phyloP scores from a whole-genome alignment of 768 basidiomycete species.

The Postia placenta region DNA sequence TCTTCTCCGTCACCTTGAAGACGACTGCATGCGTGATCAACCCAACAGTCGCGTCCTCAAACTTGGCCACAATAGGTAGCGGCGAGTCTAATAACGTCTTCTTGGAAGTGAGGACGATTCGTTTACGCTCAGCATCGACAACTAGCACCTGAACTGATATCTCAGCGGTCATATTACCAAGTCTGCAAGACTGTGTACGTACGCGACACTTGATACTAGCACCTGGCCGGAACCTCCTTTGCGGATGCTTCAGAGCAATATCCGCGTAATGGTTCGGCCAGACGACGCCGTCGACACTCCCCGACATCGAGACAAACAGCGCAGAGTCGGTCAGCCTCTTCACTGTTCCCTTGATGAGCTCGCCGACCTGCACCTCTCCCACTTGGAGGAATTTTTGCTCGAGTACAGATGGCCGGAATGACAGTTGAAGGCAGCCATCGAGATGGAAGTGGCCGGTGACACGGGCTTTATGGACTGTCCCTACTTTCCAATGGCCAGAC shows the following conservation, averaged over 20 bases:
- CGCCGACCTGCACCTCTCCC: slow-evolving; percentile 77
- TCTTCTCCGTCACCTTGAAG: slow-evolving; percentile 75
- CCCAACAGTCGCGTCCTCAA: slow-evolving; percentile 68
- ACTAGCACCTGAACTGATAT: slow-evolving; percentile 57
- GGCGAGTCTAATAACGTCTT: slow-evolving; percentile 81
- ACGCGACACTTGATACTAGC: slow-evolving; percentile 81
- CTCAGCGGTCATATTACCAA: neutral
- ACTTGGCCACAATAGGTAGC: slow-evolving; percentile 57
- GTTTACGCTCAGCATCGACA: slow-evolving; percentile 74
- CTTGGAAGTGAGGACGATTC: slow-evolving; percentile 86
- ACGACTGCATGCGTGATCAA: slow-evolving; percentile 76
- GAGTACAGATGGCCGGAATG: slow-evolving; percentile 75
- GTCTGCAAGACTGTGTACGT: slow-evolving; percentile 22
- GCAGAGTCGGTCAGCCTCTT: slow-evolving; percentile 77
- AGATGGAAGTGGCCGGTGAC: slow-evolving; percentile 81
- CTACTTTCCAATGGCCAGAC: slow-evolving; percentile 77
- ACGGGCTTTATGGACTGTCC: slow-evolving; percentile 76
- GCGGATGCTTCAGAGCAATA: slow-evolving; percentile 88
- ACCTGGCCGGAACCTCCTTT: slow-evolving; percentile 84
- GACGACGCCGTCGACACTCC: slow-evolving; percentile 85
- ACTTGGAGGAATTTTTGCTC: slow-evolving; percentile 84
- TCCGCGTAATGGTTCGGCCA: slow-evolving; percentile 97
- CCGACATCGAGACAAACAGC: slow-evolving; percentile 81
- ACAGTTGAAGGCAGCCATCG: slow-evolving; percentile 87
- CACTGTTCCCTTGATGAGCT: slow-evolving; percentile 81